Conservation (phyloP, 169 alveolate species). For the Cryptosporidium ubiquitum region DNA sequence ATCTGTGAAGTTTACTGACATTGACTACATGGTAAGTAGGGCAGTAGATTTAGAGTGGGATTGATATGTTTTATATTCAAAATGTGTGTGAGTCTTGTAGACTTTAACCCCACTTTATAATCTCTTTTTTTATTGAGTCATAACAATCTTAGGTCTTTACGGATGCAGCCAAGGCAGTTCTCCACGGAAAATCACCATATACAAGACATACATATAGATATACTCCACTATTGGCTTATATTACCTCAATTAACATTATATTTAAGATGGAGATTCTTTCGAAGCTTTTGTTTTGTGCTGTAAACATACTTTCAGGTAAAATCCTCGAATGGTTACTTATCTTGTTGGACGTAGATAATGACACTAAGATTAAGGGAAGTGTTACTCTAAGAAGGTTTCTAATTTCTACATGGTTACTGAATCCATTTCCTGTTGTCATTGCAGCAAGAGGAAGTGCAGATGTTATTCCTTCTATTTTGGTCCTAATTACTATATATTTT, state of each 20-base stretch:
- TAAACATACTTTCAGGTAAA: constrained; percentile 88
- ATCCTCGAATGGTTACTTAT: constrained; percentile 77
- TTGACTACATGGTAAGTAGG: constrained; percentile 89
- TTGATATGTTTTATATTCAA: not conserved
- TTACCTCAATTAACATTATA: constrained; percentile 76
- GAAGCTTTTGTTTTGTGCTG: constrained; percentile 87
- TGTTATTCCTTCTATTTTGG: constrained; percentile 81
- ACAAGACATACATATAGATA: constrained; percentile 96
- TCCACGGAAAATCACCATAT: constrained; percentile 94
- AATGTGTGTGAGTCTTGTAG: not conserved
- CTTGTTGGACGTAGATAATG: constrained; percentile 75
- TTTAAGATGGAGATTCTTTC: constrained; percentile 81
- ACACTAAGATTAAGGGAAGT: constrained; percentile 24
- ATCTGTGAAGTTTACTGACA: constrained; percentile 94
- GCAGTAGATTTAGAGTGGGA: not conserved
- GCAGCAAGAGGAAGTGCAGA: constrained; percentile 96
- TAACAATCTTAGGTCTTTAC: constrained; percentile 87
- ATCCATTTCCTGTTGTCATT: constrained; percentile 91
- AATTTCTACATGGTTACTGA: constrained; percentile 89
- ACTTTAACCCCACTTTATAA: not conserved
- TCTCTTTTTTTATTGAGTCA: not conserved
- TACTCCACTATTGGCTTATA: constrained; percentile 93
- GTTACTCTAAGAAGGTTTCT: constrained; percentile 67
- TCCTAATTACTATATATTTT: constrained; percentile 80
- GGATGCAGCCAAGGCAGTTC: constrained; percentile 95